Evolutionary conservation across 2,329 filamentous ascomycete species (phyloP).

Genomic region (Pseudocercospora vitis): DNA sequence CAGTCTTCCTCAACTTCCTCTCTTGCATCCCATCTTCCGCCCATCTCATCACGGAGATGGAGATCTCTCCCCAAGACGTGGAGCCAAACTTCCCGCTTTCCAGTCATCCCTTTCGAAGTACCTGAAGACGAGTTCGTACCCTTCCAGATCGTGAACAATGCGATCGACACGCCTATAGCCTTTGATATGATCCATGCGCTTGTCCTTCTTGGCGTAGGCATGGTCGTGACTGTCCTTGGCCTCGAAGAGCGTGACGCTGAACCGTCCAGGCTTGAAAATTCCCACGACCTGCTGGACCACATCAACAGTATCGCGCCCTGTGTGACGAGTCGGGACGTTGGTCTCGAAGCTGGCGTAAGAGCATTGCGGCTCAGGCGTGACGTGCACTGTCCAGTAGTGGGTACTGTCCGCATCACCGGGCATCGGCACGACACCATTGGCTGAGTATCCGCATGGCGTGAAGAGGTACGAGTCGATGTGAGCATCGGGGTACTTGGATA

Average conservation of each 20-base stretch:
- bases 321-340: slow-evolving; percentile 87
- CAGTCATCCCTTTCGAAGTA: slow-evolving; percentile 93
- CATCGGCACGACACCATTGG: slow-evolving; percentile 90
- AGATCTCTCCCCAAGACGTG: slow-evolving; percentile 58
- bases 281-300: slow-evolving; percentile 90
- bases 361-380: slow-evolving; percentile 94
- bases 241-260: slow-evolving; percentile 95
- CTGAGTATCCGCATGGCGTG: slow-evolving; percentile 93
- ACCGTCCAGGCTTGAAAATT: slow-evolving; percentile 97
- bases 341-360: slow-evolving; percentile 98
- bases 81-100: slow-evolving; percentile 58
- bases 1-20: neutral
- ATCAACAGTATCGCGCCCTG: slow-evolving; percentile 81
- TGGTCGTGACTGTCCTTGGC: slow-evolving; percentile 63
- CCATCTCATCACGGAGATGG: slow-evolving; percentile 13
- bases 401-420: slow-evolving; percentile 54
- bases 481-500: slow-evolving; percentile 82
- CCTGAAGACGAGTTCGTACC: slow-evolving; percentile 93
- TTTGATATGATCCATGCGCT: slow-evolving; percentile 70
- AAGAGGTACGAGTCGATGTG: slow-evolving; percentile 96
- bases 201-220: slow-evolving; percentile 44
- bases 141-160: slow-evolving; percentile 95
- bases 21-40: neutral
- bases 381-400: slow-evolving; percentile 98
- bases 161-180: slow-evolving; percentile 90